Evolutionary conservation across 805 yeast genomes (phyloP), one percentile per base, ranked within the genome.

Genomic region (Pichia gijzeniarum): DNA sequence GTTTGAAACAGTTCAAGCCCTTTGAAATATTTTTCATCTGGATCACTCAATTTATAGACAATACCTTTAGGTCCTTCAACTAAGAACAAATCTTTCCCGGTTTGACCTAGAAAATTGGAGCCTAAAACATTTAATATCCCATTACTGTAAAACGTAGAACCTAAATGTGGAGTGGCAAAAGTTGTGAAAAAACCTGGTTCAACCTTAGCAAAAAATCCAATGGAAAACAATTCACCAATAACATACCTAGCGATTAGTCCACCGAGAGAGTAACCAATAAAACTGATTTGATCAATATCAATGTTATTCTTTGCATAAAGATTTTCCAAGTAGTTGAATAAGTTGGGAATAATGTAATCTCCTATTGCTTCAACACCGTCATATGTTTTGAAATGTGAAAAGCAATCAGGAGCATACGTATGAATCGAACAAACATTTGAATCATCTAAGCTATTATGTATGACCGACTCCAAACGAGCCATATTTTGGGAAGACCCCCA

Each of bases 181-280:
- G 88, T 80, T 3, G 82, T 70, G 51, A 79, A 83, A 34, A 72
- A 53, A 19, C 74, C 67, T 0, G 96, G 96, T 47, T 72, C 71
- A 18, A 86, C 72, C 1, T 56, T 56, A 2, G 74, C 74, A 54
- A 80, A 86, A 58, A 72, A 76, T 1, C 71, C 74, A 56, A 63
- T 30, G 63, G 69, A 48, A 66, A 71, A 54, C 68, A 74, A 50
- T 70, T 81, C 62, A 61, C 74, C 55, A 39, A 89, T 71, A 21
- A 88, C 81, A 60, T 86, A 89, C 41, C 97, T 69, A 0, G 89
- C 72, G 28, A 91, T 78, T 31, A 90, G 64, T 0, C 98, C 98
- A 19, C 98, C 97, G 48, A 91, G 67, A 0, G 96, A 86, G 61
- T 90, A 91, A 0, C 98, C 96, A 3, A 86, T 72, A 35, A 91